Evolutionary conservation across 139 green algal genomes (phyloP).

Genomic region (Spirogloea muscicola): DNA sequence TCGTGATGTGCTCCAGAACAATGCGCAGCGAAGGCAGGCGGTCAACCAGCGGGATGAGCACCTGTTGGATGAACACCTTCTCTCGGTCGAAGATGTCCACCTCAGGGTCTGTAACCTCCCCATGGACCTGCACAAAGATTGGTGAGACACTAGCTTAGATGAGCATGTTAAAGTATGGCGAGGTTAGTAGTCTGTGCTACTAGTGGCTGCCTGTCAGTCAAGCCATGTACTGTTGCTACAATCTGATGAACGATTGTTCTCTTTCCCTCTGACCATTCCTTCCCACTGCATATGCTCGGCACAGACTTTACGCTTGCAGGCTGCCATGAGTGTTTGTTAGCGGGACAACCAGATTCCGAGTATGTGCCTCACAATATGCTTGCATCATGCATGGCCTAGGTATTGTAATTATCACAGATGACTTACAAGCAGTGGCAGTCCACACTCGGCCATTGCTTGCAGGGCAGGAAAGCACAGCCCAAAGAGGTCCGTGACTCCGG

Average conservation of each 20-base stretch:
- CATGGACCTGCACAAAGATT: slow-evolving; percentile 59
- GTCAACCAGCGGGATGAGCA: slow-evolving; percentile 61
- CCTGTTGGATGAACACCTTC: slow-evolving; percentile 80
- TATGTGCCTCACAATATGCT: too few relatives aligned
- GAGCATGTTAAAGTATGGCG: not conserved
- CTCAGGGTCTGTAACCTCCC: slow-evolving; percentile 85
- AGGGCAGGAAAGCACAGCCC: slow-evolving; percentile 53
- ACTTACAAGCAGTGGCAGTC: slow-evolving; percentile 44
- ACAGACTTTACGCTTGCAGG: too few relatives aligned
- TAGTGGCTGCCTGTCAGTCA: too few relatives aligned
- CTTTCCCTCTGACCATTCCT: too few relatives aligned
- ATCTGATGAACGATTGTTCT: too few relatives aligned
- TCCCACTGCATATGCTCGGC: too few relatives aligned
- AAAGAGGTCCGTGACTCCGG: slow-evolving; percentile 43
- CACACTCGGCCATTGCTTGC: slow-evolving; percentile 71
- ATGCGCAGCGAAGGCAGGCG: slow-evolving; percentile 62
- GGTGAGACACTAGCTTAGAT: not conserved
- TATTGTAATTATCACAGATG: too few relatives aligned
- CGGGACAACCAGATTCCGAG: too few relatives aligned
- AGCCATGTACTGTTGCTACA: too few relatives aligned
- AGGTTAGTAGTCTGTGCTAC: too few relatives aligned
- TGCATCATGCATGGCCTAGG: too few relatives aligned
- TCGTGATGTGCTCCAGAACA: slow-evolving; percentile 99
- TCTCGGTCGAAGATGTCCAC: slow-evolving; percentile 99
- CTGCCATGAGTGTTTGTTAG: too few relatives aligned